phyloP scores from a whole-genome alignment of 345 rosid species.

The Rhizophora mangle region DNA sequence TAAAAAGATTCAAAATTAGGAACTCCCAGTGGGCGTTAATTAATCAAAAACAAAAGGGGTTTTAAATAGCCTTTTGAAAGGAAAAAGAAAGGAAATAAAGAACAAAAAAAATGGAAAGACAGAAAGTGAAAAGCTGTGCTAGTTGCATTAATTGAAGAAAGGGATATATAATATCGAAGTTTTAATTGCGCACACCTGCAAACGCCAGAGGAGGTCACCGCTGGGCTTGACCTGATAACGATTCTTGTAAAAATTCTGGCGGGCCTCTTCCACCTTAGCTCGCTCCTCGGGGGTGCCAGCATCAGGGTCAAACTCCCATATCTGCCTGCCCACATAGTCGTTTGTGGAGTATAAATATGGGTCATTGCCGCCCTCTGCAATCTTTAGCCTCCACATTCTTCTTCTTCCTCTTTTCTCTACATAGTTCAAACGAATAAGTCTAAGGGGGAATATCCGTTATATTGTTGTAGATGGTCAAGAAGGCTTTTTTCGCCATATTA shows the following conservation, averaged over 20 bases:
- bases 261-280: conserved; percentile 1
- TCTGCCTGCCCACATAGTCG: conserved; percentile 10
- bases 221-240: neutral
- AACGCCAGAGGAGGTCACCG: neutral
- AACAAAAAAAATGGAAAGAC: no score
- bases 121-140: no score
- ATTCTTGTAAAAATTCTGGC: neutral
- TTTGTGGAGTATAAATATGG: neutral
- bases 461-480: no score
- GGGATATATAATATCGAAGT: neutral
- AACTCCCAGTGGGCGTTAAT: no score
- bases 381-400: neutral
- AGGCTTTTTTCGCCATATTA: no score
- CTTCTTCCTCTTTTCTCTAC: no score
- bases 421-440: no score
- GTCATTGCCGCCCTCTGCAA: neutral
- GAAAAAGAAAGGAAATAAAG: neutral
- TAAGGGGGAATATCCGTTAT: no score
- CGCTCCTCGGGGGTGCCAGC: neutral
- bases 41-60: no score
- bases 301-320: conserved; percentile 5
- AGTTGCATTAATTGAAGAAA: no score
- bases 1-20: no score
- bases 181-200: neutral
- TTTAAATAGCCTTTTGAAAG: no score